A percentile compares a stretch with the other conserved stretches of the same genome.
These are phyloP conservation scores for Fistulina hepatica DNA, from an alignment of 1,284 basidiomycete species.

Conservation along the genomic window DNA sequence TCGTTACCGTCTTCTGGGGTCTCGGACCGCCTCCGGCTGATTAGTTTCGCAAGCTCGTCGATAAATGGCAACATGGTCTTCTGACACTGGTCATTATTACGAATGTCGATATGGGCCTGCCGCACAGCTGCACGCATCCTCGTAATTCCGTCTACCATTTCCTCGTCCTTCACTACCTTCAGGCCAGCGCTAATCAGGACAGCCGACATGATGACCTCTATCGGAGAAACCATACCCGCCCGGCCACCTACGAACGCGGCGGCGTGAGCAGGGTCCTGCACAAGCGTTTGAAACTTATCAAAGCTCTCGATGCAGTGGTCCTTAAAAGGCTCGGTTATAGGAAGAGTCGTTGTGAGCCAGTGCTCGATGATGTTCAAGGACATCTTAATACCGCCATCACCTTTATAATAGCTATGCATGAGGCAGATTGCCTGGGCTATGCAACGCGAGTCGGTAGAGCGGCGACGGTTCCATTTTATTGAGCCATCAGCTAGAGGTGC, in stretches of 20 bases:
- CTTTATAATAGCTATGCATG: no score
- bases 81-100: conserved; percentile 39
- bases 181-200: conserved; percentile 39
- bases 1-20: no score
- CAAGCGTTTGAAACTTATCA: conserved; percentile 32
- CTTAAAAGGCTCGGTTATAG: conserved; percentile 24
- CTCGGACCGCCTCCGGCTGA: no score
- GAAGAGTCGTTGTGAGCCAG: conserved; percentile 35
- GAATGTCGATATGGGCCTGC: conserved; percentile 35
- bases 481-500: conserved; percentile 34
- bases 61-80: conserved; percentile 40
- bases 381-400: conserved; percentile 34
- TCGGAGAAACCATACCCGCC: conserved; percentile 47
- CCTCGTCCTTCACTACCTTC: conserved; percentile 21
- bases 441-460: conserved; percentile 55
- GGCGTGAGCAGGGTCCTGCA: conserved; percentile 23
- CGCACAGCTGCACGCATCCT: conserved; percentile 43
- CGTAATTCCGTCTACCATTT: conserved; percentile 34
- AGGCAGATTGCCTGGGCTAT: conserved; percentile 42
- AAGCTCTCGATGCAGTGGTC: conserved; percentile 31
- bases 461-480: conserved; percentile 50
- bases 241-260: conserved; percentile 26
- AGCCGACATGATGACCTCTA: conserved; percentile 48
- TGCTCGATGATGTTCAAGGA: no score
- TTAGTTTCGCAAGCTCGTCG: no score